phyloP scores from a whole-genome alignment of 23 red algal genomes.

The Chondrus crispus region DNA sequence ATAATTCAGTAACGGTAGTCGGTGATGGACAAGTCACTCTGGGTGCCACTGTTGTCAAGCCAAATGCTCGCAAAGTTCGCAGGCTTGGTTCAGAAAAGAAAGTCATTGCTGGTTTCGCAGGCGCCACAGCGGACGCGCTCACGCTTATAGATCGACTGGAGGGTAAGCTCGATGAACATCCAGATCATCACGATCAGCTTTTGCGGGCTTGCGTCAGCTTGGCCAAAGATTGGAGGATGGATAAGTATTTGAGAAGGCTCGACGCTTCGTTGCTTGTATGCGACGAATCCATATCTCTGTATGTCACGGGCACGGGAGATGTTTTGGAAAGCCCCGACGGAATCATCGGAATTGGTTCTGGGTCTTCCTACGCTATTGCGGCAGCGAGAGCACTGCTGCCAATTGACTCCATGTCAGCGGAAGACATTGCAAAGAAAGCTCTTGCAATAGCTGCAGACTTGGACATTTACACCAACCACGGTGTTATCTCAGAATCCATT shows the following conservation, averaged over 20 bases:
- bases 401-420: constrained; percentile 17
- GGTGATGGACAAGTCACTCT: constrained; percentile 85
- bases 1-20: constrained; percentile 59
- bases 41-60: constrained; percentile 76
- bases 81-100: constrained; percentile 61
- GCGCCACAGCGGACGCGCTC: constrained; percentile 83
- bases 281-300: constrained; percentile 64
- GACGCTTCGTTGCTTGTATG: constrained; percentile 78
- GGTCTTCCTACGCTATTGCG: constrained; percentile 74
- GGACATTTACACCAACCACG: constrained; percentile 57
- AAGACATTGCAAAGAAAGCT: constrained; percentile 35
- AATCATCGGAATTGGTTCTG: constrained; percentile 77
- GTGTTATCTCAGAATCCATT: constrained; percentile 26
- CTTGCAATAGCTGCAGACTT: constrained; percentile 54
- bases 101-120: constrained; percentile 85
- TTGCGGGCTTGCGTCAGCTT: constrained; percentile 80
- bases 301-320: constrained; percentile 79
- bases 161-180: constrained; percentile 83
- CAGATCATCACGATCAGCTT: constrained; percentile 83
- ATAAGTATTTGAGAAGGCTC: constrained; percentile 76
- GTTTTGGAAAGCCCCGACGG: constrained; percentile 84
- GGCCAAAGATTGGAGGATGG: constrained; percentile 87
- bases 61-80: constrained; percentile 86
- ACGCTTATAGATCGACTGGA: constrained; percentile 90
- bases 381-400: constrained; percentile 77